A percentile compares a stretch with the other conserved stretches of the same genome.
Evolutionary conservation across 108 stramenopile genomes (phyloP).

Genomic region (Conticribra weissflogii): DNA sequence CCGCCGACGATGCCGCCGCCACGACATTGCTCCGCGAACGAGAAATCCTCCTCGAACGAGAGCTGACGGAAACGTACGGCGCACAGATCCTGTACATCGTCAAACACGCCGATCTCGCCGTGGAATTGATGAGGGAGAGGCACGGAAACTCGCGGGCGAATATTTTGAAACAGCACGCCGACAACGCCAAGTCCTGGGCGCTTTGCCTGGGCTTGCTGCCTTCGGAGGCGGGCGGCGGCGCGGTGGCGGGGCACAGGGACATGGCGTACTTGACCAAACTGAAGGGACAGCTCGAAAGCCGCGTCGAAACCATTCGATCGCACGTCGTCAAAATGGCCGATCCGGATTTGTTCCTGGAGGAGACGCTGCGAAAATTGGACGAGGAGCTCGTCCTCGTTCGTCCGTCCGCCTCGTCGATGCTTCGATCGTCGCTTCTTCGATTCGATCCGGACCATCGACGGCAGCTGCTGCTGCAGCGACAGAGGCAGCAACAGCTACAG

Average conservation of each 20-base stretch:
- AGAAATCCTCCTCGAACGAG: constrained; percentile 32
- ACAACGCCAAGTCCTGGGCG: constrained; percentile 58
- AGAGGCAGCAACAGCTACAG: too few species aligned
- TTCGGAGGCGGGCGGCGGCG: constrained; percentile 1
- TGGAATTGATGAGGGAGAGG: constrained; percentile 49
- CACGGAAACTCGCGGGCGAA: constrained; percentile 51
- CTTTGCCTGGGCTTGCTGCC: constrained; percentile 52
- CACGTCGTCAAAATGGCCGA: constrained; percentile 75
- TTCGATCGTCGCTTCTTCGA: constrained; percentile 14
- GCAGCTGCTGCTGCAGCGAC: too few species aligned
- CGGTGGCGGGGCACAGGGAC: constrained; percentile 10
- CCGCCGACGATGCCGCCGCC: constrained; percentile 8
- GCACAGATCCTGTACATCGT: constrained; percentile 61
- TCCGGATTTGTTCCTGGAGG: constrained; percentile 67
- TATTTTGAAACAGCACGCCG: constrained; percentile 59
- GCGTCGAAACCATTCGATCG: constrained; percentile 68
- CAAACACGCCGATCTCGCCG: constrained; percentile 58
- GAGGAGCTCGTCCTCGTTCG: constrained; percentile 28
- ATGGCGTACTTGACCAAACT: constrained; percentile 52
- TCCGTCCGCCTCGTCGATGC: neutral
- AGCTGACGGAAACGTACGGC: constrained; percentile 58
- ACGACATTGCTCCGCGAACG: constrained; percentile 34
- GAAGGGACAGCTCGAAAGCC: constrained; percentile 56
- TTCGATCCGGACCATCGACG: too few species aligned
- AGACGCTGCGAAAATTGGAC: constrained; percentile 59